phyloP scores from a whole-genome alignment of 768 basidiomycete genomes.

The Psilocybe cubensis region DNA sequence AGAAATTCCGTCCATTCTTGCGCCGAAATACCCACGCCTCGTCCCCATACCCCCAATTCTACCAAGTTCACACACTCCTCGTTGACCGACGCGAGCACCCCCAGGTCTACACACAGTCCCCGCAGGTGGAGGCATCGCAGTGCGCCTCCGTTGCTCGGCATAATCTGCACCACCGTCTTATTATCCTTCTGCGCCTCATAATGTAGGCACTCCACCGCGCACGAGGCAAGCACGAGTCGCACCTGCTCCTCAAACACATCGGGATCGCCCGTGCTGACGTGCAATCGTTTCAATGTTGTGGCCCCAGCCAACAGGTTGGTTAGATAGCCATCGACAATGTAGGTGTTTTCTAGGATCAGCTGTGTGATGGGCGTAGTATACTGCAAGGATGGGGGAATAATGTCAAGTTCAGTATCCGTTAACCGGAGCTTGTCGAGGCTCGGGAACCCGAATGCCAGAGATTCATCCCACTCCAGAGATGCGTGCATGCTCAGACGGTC shows the following conservation, averaged over 20 bases:
- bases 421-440: slow-evolving; percentile 46
- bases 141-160: slow-evolving; percentile 21
- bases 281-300: slow-evolving; percentile 37
- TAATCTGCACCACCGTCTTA: slow-evolving; percentile 34
- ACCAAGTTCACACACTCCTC: slow-evolving; percentile 40
- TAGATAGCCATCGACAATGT: slow-evolving; percentile 44
- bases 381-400: slow-evolving; percentile 37
- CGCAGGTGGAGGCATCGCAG: slow-evolving; percentile 45
- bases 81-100: slow-evolving; percentile 35
- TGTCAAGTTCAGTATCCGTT: slow-evolving; percentile 45
- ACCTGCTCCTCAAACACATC: slow-evolving; percentile 44
- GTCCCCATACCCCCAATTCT: slow-evolving; percentile 43
- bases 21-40: slow-evolving; percentile 37
- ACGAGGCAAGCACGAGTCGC: slow-evolving; percentile 40
- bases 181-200: slow-evolving; percentile 41
- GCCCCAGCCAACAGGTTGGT: slow-evolving; percentile 41
- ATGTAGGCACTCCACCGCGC: slow-evolving; percentile 43
- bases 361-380: slow-evolving; percentile 38
- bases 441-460: slow-evolving; percentile 47
- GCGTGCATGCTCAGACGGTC: slow-evolving; percentile 29
- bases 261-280: slow-evolving; percentile 36
- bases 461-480: slow-evolving; percentile 59
- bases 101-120: slow-evolving; percentile 43
- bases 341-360: slow-evolving; percentile 48
- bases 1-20: slow-evolving; percentile 48